Conservation (phyloP, 2,329 filamentous ascomycete species). For the Penicillium sp. region DNA sequence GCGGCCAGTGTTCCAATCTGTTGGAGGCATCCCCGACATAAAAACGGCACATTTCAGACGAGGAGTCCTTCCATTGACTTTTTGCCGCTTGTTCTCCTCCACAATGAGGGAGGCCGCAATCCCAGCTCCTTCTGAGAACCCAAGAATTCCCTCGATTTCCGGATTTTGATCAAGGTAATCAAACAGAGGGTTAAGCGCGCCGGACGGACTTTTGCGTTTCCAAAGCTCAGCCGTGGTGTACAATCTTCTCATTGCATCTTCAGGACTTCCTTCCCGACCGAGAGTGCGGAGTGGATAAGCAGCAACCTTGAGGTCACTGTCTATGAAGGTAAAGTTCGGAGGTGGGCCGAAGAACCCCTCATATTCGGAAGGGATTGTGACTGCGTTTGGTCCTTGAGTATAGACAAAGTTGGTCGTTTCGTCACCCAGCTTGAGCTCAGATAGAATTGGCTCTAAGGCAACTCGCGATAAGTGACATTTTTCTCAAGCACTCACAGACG, state of each 20-base stretch:
- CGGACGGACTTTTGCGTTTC: background rate
- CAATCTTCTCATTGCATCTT: slow-evolving; percentile 17
- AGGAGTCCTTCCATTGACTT: slow-evolving; percentile 16
- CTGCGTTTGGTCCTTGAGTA: slow-evolving; percentile 18
- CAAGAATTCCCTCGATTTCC: slow-evolving; percentile 28
- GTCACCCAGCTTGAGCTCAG: slow-evolving; percentile 12
- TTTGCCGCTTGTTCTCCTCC: slow-evolving; percentile 20
- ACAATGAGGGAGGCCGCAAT: slow-evolving; percentile 27
- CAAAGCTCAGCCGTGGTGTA: background rate
- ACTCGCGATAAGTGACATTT: background rate
- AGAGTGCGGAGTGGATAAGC: background rate
- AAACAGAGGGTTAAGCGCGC: slow-evolving; percentile 18
- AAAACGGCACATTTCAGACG: slow-evolving; percentile 27
- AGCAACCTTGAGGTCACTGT: slow-evolving; percentile 2
- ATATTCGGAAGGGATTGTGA: slow-evolving; percentile 13
- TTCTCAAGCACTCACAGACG: background rate
- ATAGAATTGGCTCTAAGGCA: slow-evolving; percentile 10
- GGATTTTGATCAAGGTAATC: slow-evolving; percentile 20
- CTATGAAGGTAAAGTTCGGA: slow-evolving; percentile 22
- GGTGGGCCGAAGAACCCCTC: slow-evolving; percentile 25
- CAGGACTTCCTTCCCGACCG: slow-evolving; percentile 4
- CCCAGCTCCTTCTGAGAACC: slow-evolving; percentile 28
- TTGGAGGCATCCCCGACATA: slow-evolving; percentile 25
- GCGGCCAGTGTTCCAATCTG: slow-evolving; percentile 18
- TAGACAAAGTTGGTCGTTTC: slow-evolving; percentile 18